phyloP scores from a whole-genome alignment of 768 basidiomycete species.

The Auricularia sp. region DNA sequence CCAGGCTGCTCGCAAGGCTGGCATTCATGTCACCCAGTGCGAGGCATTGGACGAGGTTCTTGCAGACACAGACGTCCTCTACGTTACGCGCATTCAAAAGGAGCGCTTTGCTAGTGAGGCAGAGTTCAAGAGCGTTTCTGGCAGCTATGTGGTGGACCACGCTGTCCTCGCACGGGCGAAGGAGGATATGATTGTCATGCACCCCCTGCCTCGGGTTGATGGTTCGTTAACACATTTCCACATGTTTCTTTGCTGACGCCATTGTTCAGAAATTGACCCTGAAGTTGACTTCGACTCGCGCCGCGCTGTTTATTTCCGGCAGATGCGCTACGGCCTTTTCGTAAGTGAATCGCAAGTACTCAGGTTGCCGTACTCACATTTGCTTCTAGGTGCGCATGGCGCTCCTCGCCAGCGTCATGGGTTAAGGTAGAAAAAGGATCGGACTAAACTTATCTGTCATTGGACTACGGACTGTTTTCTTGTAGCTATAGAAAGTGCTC shows the following conservation, averaged over 20 bases:
- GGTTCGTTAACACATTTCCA: constrained; percentile 34
- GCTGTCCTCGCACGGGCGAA: constrained; percentile 88
- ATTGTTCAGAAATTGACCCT: constrained; percentile 83
- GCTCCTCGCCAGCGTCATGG: constrained; percentile 60
- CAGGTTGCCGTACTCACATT: background rate
- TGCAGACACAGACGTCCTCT: constrained; percentile 88
- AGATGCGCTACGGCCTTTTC: constrained; percentile 96
- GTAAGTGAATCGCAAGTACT: constrained; percentile 41
- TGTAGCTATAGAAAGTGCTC: background rate
- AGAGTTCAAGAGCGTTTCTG: constrained; percentile 88
- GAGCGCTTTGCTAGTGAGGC: constrained; percentile 75
- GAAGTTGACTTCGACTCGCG: constrained; percentile 95
- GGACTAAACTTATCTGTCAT: background rate
- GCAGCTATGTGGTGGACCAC: constrained; percentile 88
- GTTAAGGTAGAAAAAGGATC: background rate
- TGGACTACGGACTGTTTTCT: background rate
- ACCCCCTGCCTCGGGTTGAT: constrained; percentile 90
- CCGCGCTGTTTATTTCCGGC: constrained; percentile 93
- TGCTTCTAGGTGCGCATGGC: constrained; percentile 63
- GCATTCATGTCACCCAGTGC: constrained; percentile 66
- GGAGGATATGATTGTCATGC: constrained; percentile 98
- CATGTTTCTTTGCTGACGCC: constrained; percentile 9
- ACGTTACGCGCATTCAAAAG: constrained; percentile 93
- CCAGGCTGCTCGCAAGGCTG: constrained; percentile 72
- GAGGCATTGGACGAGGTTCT: constrained; percentile 89